Percentiles rank a stretch among this genome's conserved stretches.
These are phyloP conservation scores for Lithocarpus polystachyus DNA, from an alignment of 306 rosid genomes.

Conservation along the genomic window DNA sequence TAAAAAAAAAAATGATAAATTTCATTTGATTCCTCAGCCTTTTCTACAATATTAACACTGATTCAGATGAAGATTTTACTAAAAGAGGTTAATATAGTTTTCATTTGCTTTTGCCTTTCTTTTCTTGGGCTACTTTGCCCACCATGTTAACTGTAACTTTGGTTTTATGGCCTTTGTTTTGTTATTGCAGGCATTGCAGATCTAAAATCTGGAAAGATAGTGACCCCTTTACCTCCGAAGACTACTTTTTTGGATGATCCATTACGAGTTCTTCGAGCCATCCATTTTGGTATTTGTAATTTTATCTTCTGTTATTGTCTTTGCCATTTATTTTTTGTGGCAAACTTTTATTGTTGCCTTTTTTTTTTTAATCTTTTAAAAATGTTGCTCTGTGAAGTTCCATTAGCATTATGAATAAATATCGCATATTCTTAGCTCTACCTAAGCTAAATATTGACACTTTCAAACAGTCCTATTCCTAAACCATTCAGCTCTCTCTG, in stretches of 20 bases:
- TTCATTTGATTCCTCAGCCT: constrained; percentile 41
- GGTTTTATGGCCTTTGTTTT: constrained; percentile 16
- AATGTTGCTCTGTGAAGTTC: background rate
- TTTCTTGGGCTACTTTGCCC: constrained; percentile 5
- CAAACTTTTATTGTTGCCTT: background rate
- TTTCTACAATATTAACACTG: constrained; percentile 86
- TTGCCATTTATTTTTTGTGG: background rate
- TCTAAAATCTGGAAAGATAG: constrained; percentile 79
- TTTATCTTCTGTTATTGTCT: background rate
- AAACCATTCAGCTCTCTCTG: background rate
- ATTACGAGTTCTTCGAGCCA: constrained; percentile 86
- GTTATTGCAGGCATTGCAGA: constrained; percentile 60
- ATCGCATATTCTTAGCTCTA: too few species aligned
- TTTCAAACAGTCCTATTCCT: background rate
- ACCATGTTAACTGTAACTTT: background rate
- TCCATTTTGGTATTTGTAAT: constrained; percentile 67
- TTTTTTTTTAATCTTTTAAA: background rate
- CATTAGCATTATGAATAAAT: background rate
- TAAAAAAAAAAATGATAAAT: too few species aligned
- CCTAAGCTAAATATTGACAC: background rate
- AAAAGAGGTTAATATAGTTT: constrained; percentile 56
- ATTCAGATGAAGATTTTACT: constrained; percentile 77
- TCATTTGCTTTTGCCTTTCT: constrained; percentile 20
- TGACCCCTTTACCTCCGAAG: constrained; percentile 85
- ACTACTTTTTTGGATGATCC: constrained; percentile 93